phyloP scores from a whole-genome alignment of 495 filamentous ascomycete genomes.

The Astrothelium macrocarpum region DNA sequence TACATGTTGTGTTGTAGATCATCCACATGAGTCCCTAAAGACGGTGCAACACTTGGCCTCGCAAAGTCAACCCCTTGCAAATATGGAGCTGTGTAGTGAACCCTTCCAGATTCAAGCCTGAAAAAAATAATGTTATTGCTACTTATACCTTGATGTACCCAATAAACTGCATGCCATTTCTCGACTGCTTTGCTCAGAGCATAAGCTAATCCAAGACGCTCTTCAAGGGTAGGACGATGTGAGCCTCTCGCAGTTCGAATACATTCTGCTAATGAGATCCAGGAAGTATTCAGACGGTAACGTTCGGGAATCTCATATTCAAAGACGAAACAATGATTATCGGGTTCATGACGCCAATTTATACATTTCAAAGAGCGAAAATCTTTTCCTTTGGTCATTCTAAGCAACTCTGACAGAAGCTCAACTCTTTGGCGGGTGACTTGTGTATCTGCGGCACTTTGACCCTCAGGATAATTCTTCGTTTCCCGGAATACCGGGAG shows the following conservation, averaged over 20 bases:
- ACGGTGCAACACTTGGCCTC: background rate
- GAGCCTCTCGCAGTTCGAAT: background rate
- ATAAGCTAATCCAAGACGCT: background rate
- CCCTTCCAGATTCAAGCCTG: too few species aligned
- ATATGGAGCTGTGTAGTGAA: too few species aligned
- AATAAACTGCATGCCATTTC: background rate
- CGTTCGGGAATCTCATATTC: background rate
- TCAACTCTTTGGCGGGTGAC: background rate
- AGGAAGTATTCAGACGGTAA: background rate
- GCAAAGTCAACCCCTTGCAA: background rate
- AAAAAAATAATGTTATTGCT: background rate
- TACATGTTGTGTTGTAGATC: background rate
- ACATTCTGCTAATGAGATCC: background rate
- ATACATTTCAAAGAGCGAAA: background rate
- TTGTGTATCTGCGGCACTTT: background rate
- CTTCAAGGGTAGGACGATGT: background rate
- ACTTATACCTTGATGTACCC: background rate
- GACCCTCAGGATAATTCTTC: background rate
- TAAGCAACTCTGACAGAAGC: background rate
- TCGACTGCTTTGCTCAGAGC: background rate
- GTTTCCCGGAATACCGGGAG: background rate
- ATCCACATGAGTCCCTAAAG: background rate
- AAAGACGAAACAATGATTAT: background rate
- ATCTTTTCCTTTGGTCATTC: background rate
- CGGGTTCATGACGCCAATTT: background rate